phyloP scores from a whole-genome alignment of 768 basidiomycete genomes.

The Suillus sp. region DNA sequence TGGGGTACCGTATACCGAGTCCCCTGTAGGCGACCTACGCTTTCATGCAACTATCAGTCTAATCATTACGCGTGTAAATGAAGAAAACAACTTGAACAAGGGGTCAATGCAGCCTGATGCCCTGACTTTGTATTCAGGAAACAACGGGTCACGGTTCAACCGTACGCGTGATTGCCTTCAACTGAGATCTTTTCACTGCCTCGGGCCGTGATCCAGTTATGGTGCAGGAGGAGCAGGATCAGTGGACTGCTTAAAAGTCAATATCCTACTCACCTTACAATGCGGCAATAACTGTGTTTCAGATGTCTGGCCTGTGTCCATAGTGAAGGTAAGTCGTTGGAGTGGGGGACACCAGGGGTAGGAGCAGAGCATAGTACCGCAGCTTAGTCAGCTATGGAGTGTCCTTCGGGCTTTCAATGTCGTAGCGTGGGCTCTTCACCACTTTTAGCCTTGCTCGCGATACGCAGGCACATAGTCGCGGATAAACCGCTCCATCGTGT shows the following conservation, averaged over 20 bases:
- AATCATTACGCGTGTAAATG: slow-evolving; percentile 45
- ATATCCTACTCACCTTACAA: slow-evolving; percentile 60
- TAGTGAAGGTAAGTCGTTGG: too few relatives aligned
- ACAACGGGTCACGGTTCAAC: slow-evolving; percentile 37
- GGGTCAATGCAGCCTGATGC: slow-evolving; percentile 52
- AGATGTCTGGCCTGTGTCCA: background rate
- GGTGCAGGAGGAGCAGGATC: slow-evolving; percentile 63
- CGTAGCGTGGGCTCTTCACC: too few relatives aligned
- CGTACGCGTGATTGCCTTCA: slow-evolving; percentile 28
- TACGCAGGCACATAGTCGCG: too few relatives aligned
- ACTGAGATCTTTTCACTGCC: background rate
- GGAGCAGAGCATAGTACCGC: too few relatives aligned
- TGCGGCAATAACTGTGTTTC: slow-evolving; percentile 48
- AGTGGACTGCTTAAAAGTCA: slow-evolving; percentile 70
- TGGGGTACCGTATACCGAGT: slow-evolving; percentile 47
- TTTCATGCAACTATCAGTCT: slow-evolving; percentile 54
- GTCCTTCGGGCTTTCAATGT: too few relatives aligned
- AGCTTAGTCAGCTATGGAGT: too few relatives aligned
- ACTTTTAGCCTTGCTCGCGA: too few relatives aligned
- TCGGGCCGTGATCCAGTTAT: slow-evolving; percentile 37
- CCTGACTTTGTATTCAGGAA: slow-evolving; percentile 62
- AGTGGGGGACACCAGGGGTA: too few relatives aligned
- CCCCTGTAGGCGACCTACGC: slow-evolving; percentile 43
- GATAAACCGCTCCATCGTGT: too few relatives aligned
- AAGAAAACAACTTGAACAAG: slow-evolving; percentile 32